Conservation (phyloP, 306 rosid genomes). For the Cotoneaster glaucophyllus region DNA sequence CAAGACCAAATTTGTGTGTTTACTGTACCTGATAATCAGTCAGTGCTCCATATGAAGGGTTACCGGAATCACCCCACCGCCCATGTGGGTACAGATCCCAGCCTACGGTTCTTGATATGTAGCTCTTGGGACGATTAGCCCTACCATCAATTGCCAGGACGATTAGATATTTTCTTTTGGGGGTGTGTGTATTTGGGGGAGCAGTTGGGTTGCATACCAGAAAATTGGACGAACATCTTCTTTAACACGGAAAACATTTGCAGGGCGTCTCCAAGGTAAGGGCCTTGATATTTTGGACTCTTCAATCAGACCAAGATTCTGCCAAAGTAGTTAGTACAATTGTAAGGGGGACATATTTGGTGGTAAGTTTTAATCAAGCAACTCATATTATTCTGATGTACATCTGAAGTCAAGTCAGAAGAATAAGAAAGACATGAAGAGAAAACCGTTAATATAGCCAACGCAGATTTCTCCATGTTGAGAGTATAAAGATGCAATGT, state of each 20-base stretch:
- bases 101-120: slow-evolving; percentile 87
- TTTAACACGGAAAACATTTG: slow-evolving; percentile 72
- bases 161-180: slow-evolving; percentile 14
- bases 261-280: slow-evolving; percentile 84
- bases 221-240: slow-evolving; percentile 95
- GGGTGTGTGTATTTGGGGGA: background rate
- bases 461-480: slow-evolving; percentile 91
- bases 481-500: slow-evolving; percentile 83
- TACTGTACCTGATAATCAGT: slow-evolving; percentile 74
- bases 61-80: slow-evolving; percentile 86
- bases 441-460: slow-evolving; percentile 64
- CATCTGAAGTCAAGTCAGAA: slow-evolving; percentile 13
- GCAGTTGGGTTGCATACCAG: slow-evolving; percentile 41
- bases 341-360: slow-evolving; percentile 7
- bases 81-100: slow-evolving; percentile 99
- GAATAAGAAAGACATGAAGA: slow-evolving; percentile 5
- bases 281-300: slow-evolving; percentile 73
- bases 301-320: slow-evolving; percentile 93
- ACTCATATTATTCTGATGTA: slow-evolving; percentile 2
- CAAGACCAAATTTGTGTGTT: slow-evolving; percentile 1
- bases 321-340: slow-evolving; percentile 22
- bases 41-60: slow-evolving; percentile 86
- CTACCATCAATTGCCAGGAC: slow-evolving; percentile 35
- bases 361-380: slow-evolving; percentile 12
- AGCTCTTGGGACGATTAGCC: slow-evolving; percentile 99